phyloP scores from a whole-genome alignment of 2,329 filamentous ascomycete genomes.

The Metarhizium album region DNA sequence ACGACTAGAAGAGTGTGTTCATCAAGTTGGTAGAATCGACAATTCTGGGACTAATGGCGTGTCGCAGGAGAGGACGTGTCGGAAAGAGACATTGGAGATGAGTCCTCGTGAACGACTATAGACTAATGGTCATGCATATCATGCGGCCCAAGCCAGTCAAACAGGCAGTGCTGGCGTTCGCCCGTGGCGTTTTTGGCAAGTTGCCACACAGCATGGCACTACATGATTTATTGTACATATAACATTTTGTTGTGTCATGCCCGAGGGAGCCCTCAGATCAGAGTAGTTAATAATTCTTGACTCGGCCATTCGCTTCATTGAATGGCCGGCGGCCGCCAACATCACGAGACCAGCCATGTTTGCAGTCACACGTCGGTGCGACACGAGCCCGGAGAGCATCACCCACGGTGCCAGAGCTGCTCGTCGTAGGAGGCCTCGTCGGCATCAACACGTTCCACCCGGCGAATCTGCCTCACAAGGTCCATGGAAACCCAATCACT shows the following conservation, averaged over 20 bases:
- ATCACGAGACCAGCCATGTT: not conserved
- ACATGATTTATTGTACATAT: conserved; percentile 15
- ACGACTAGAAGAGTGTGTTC: not conserved
- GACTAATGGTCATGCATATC: conserved; percentile 5
- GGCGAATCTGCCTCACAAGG: too few relatives aligned
- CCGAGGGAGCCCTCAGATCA: conserved; percentile 3
- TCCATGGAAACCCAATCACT: not conserved
- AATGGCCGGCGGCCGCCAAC: not conserved
- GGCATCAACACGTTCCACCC: not conserved
- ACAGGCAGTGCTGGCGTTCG: conserved; percentile 15
- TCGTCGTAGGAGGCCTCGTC: not conserved
- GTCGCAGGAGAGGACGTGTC: not conserved
- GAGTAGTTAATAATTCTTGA: conserved; percentile 5
- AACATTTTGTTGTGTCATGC: conserved; percentile 8
- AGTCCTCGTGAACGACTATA: conserved; percentile 2
- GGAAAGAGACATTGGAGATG: not conserved
- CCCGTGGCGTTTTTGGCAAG: conserved; percentile 17
- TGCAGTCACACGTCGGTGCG: not conserved
- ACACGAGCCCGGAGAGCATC: not conserved
- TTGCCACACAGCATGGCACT: conserved; percentile 17
- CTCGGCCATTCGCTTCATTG: not conserved
- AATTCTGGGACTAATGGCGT: too few relatives aligned
- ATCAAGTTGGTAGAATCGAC: not conserved
- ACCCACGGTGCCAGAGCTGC: not conserved
- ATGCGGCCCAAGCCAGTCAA: conserved; percentile 11